phyloP scores from a whole-genome alignment of 2,329 filamentous ascomycete genomes.

The Phaeosphaeriaceae sp. region DNA sequence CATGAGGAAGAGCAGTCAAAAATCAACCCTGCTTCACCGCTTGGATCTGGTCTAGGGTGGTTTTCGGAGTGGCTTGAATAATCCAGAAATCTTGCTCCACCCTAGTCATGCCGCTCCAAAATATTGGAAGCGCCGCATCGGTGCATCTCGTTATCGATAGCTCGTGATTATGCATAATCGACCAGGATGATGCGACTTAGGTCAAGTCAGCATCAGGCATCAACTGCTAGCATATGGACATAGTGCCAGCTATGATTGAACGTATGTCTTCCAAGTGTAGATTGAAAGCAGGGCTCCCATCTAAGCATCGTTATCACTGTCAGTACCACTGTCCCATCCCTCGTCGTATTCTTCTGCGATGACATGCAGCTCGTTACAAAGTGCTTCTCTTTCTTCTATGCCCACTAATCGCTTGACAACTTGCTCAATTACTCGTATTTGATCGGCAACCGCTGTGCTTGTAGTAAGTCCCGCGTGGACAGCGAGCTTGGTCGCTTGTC shows the following conservation, averaged over 20 bases:
- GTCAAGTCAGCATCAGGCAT: conserved; percentile 11
- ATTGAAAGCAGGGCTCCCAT: not conserved
- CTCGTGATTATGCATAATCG: conserved; percentile 18
- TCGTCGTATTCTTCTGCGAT: conserved; percentile 89
- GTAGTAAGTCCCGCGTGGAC: conserved; percentile 68
- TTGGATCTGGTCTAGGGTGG: too few relatives aligned
- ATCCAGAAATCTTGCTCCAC: conserved; percentile 4
- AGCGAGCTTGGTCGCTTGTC: conserved; percentile 52
- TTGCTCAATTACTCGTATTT: conserved; percentile 69
- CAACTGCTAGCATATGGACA: not conserved
- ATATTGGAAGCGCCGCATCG: conserved; percentile 26
- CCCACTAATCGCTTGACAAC: conserved; percentile 68
- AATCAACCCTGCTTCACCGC: not conserved
- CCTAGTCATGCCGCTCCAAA: conserved; percentile 15
- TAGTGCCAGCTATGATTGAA: too few relatives aligned
- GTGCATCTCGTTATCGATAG: conserved; percentile 28
- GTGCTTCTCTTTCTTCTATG: conserved; percentile 79
- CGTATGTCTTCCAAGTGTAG: not conserved
- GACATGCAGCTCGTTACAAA: conserved; percentile 81
- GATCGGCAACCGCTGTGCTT: conserved; percentile 73
- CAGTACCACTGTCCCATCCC: conserved; percentile 76
- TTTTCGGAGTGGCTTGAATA: too few relatives aligned
- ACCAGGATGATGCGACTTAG: conserved; percentile 6
- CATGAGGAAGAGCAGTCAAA: not conserved
- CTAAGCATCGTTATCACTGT: conserved; percentile 70